Evolutionary conservation across 768 basidiomycete genomes (phyloP), one percentile per base, ranked within the genome.

Genomic region (Amanita jacksonii): DNA sequence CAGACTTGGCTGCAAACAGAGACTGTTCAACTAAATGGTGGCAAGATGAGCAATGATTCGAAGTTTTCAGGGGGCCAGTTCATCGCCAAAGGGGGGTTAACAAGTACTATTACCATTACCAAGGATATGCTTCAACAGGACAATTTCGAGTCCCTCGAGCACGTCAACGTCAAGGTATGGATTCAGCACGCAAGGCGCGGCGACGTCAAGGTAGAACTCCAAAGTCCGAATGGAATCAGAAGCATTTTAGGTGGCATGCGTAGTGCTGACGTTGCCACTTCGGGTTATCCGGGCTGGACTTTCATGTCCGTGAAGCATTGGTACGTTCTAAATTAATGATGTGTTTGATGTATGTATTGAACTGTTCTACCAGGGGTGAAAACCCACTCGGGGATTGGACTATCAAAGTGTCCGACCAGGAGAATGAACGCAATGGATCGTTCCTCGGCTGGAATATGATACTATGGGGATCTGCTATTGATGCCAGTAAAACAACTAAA

Each of bases 281-380:
- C 69, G 7, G 94, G 96, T 7, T 94, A 74, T 59, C 77, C 77
- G n/a, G 93, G 89, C 0, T 99, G 96, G 96, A 82, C 74, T n/a
- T 99, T 99, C 60, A 98, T 97, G 92, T 78, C 79, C 24, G 76
- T 98, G 45, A 99, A 99, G 62, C 96, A 99, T 56, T 99, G 96
- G 94, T 93, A 46, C 60, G 78, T 63, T 12, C 36, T 13, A 36
- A 37, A 22, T 28, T n/a, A n/a, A n/a, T n/a, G n/a, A n/a, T n/a
- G n/a, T n/a, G n/a, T n/a, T n/a, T n/a, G n/a, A n/a, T n/a, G n/a
- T n/a, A n/a, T n/a, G n/a, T n/a, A n/a, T n/a, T n/a, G n/a, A n/a
- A n/a, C n/a, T n/a, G n/a, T n/a, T n/a, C 41, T 27, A 8, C 19
- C 49, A 97, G 94, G 94, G 92, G 86, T 30, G 96, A 99, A 64